Base-by-base conservation (phyloP, 352 stramenopile genomes). In the Chrysophaeum taylorii region DNA sequence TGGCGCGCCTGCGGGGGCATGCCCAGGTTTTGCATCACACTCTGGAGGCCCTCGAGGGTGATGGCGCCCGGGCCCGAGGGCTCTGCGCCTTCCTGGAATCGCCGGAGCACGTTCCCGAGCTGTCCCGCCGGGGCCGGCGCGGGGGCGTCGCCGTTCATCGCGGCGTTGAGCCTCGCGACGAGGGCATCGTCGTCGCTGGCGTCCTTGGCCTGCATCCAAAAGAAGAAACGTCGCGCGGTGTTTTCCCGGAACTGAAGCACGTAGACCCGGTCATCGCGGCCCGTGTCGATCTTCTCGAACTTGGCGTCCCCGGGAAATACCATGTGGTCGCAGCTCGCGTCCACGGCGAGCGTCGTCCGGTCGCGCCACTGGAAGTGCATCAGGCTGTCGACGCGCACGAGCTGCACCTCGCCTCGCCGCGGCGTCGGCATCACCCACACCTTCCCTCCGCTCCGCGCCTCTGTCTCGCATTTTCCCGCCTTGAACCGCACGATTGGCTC, bases 141-240 rank as follows among this genome's bases (percentile, higher is more conserved):
- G n/a, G n/a, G n/a, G n/a, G n/a, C n/a, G n/a, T n/a, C n/a, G n/a
- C n/a, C n/a, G n/a, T n/a, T n/a, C n/a, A n/a, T n/a, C n/a, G n/a
- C n/a, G n/a, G n/a, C n/a, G n/a, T n/a, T n/a, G n/a, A n/a, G n/a
- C n/a, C n/a, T 68, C 23, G 54, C 36, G 54, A 63, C 43, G 16
- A 68, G 62, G 25, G 92, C 89, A 39, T 91, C 86, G 66, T 94
- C 88, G 37, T 91, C 87, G 25, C 85, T 85, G 42, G 76, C 81
- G 75, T 92, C 84, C 77, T 92, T 93, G 79, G 90, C 87, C 84
- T 95, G 90, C 88, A 95, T 94, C 90, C 90, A 96, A 77, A 95
- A 96, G 77, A 96, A 94, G 78, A 96, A 95, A 27, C 89, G 87
- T 23, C 89, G 86, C 9, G 84, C 84, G 69, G 84, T 92, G 76